Evolutionary conservation across 1,284 basidiomycete genomes (phyloP).

Genomic region (Polyporus tsugae): DNA sequence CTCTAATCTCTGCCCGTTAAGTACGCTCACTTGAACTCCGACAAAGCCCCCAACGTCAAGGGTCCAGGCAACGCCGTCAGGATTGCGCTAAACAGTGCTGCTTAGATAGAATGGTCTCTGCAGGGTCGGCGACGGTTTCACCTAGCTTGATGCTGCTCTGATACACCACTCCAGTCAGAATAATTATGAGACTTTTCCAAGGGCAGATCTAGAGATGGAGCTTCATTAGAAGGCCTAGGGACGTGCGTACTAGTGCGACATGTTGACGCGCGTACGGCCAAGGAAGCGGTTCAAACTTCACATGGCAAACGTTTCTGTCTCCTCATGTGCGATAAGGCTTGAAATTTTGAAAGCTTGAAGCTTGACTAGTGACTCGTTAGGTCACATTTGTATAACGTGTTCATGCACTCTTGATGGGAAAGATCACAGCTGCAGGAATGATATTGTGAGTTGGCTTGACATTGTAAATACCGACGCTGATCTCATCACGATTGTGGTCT

Average conservation of each 20-base stretch:
- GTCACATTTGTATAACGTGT: background rate
- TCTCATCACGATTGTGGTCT: too few relatives aligned
- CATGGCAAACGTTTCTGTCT: background rate
- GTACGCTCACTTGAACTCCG: background rate
- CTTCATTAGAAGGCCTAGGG: background rate
- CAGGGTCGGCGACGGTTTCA: background rate
- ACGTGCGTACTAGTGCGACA: background rate
- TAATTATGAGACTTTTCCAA: background rate
- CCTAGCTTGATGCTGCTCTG: background rate
- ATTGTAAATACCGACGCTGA: background rate
- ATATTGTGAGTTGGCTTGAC: background rate
- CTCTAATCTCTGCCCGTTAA: background rate
- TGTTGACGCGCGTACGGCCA: too few relatives aligned
- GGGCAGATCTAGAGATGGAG: background rate
- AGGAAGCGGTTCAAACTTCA: background rate
- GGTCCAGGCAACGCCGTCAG: constrained; percentile 3
- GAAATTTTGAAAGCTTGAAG: too few relatives aligned
- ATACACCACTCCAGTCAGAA: background rate
- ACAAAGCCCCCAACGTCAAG: background rate
- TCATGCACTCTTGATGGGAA: background rate
- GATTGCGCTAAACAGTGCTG: background rate
- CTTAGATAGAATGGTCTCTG: background rate
- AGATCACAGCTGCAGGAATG: background rate
- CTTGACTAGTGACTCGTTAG: background rate
- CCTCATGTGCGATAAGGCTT: background rate